Evolutionary conservation across 148 eudicot genomes (phyloP), one percentile per base, ranked within the genome.

Genomic region (Dysphania ambrosioides): DNA sequence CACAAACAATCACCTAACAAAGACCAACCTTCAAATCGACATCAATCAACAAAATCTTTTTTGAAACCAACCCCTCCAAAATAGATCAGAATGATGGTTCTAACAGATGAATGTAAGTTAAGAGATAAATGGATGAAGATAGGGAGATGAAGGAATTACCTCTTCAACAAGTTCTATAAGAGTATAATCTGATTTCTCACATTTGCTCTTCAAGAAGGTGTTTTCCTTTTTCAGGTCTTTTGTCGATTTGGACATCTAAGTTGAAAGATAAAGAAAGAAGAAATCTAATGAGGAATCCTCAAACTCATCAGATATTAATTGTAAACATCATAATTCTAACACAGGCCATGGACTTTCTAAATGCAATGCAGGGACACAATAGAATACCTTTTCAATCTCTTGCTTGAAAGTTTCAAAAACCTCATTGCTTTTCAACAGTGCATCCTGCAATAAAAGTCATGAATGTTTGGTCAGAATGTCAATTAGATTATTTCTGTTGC

Each of bases 331-430:
- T 5, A 66, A 6, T 66, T n/a, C 51, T 24, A 18, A n/a, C 27
- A 65, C 29, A 65, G 26, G 8, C 15, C 26, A 34, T 66, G 18
- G 6, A 23, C 12, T 38, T 41, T n/a, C n/a, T 7, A 2, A 65
- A 67, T 24, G 71, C 21, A 67, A 67, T 8, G n/a, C 31, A 41
- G 53, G 30, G 36, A 32, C 19, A 16, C 12, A 26, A 27, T 59
- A 41, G 44, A 30, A 30, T 84, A 95, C 99, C 96, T 95, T 95
- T 75, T 92, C 96, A 76, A 92, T 92, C 83, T 95, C 99, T 89
- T 86, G 88, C 89, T 90, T 95, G 79, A 88, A 95, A 65, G 99
- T 88, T 84, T 89, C 96, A 80, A 95, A 95, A 64, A 95, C 99
- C 73, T 95, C 97, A 71, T 95, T 95, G 82, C 99, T 95, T 78